Evolutionary conservation across 768 basidiomycete species (phyloP).

Genomic region (Tylopilus felleus): DNA sequence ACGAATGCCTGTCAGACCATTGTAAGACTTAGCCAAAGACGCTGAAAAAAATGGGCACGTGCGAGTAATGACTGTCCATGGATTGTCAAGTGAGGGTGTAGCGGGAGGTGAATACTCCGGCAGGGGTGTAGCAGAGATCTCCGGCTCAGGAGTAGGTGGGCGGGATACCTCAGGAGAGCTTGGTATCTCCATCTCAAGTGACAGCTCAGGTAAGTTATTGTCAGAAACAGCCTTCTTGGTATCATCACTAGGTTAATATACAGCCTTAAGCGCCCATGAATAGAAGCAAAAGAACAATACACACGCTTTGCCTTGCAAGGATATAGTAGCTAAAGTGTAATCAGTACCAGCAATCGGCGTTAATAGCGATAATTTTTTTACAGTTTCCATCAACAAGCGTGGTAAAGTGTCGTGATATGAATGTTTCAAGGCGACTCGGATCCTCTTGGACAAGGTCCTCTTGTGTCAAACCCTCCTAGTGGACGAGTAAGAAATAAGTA

Average conservation of each 20-base stretch:
- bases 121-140: neutral
- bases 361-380: neutral
- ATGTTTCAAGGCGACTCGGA: neutral
- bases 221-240: neutral
- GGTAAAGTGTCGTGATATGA: neutral
- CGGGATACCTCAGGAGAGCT: neutral
- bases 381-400: neutral
- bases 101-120: neutral
- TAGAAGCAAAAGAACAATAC: neutral
- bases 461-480: neutral
- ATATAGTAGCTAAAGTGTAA: neutral
- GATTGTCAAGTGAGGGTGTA: neutral
- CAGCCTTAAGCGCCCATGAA: neutral
- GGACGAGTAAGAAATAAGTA: neutral
- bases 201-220: neutral
- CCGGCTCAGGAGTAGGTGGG: neutral
- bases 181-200: neutral
- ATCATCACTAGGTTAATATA: neutral
- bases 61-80: neutral
- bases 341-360: neutral
- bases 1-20: neutral
- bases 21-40: neutral
- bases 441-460: neutral
- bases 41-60: neutral
- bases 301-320: neutral